Conservation (phyloP, 2,329 filamentous ascomycete genomes). For the Fusarium abutilonis region DNA sequence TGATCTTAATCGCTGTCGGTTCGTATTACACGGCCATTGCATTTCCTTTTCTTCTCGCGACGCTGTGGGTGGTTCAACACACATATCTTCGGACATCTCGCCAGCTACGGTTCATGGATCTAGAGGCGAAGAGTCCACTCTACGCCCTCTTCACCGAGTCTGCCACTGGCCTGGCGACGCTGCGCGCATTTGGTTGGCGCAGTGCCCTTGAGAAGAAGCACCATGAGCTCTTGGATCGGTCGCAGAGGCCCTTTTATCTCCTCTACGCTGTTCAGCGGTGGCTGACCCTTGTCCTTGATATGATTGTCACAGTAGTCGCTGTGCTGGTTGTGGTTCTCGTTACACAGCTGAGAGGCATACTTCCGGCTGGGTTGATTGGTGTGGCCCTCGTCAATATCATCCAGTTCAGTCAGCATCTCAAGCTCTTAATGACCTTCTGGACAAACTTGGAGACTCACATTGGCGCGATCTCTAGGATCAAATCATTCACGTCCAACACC, state of each 20-base stretch:
- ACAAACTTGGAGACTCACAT: slow-evolving; percentile 45
- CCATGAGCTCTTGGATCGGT: slow-evolving; percentile 52
- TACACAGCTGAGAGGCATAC: slow-evolving; percentile 23
- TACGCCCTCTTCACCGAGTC: slow-evolving; percentile 62
- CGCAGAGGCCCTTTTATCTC: slow-evolving; percentile 60
- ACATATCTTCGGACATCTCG: slow-evolving; percentile 60
- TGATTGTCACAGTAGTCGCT: slow-evolving; percentile 38
- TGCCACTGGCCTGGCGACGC: slow-evolving; percentile 56
- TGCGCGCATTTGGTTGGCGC: slow-evolving; percentile 62
- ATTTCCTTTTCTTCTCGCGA: slow-evolving; percentile 21
- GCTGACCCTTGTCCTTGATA: slow-evolving; percentile 40
- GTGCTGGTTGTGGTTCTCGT: slow-evolving; percentile 33
- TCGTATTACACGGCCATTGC: slow-evolving; percentile 35
- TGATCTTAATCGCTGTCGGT: slow-evolving; percentile 32
- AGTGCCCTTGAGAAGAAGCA: slow-evolving; percentile 48
- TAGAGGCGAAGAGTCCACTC: slow-evolving; percentile 61
- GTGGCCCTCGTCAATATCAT: slow-evolving; percentile 45
- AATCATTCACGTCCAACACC: slow-evolving; percentile 29
- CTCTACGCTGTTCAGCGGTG: slow-evolving; percentile 46
- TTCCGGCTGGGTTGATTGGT: slow-evolving; percentile 34
- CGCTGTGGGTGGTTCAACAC: slow-evolving; percentile 31
- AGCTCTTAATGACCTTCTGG: slow-evolving; percentile 48
- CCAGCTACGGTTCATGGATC: slow-evolving; percentile 62
- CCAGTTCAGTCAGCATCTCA: slow-evolving; percentile 45
- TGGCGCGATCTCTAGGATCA: slow-evolving; percentile 43